A percentile compares a stretch with the other conserved stretches of the same genome.
Conservation (phyloP, 345 rosid genomes). For the Brassica incana region DNA sequence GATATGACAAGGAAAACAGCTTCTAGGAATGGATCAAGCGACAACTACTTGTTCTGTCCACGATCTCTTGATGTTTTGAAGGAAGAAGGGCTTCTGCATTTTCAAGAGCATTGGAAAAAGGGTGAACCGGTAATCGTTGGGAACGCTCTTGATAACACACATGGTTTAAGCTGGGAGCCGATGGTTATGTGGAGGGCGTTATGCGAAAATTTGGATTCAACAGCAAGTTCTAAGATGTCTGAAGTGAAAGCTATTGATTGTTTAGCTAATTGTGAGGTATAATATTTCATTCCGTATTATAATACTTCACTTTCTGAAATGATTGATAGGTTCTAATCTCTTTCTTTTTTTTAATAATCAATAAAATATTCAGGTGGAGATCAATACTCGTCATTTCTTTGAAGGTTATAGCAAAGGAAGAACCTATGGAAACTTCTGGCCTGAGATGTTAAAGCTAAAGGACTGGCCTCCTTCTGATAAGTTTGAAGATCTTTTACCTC, state of each 20-base stretch:
- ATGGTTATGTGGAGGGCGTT: neutral
- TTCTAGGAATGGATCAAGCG: neutral
- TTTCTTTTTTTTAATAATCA: neutral
- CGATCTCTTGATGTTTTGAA: neutral
- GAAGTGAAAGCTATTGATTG: neutral
- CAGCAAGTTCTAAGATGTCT: neutral
- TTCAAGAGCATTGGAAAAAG: neutral
- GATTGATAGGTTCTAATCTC: neutral
- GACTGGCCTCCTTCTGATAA: conserved; percentile 98
- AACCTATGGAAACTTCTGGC: conserved; percentile 74
- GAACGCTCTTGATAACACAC: neutral
- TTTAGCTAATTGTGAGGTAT: conserved; percentile 41
- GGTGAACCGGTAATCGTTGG: neutral
- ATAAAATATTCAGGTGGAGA: conserved; percentile 57
- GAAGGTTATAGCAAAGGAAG: conserved; percentile 81
- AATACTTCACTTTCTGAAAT: neutral
- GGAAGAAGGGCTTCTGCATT: neutral
- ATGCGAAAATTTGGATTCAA: neutral
- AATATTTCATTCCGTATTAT: neutral
- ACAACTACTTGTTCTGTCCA: neutral
- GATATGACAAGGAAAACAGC: neutral
- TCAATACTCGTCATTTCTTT: conserved; percentile 64
- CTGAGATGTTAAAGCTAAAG: conserved; percentile 89
- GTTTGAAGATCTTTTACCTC: conserved; percentile 82
- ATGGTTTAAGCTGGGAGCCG: neutral